Percentiles rank a stretch among this genome's conserved stretches.
Conservation (phyloP, 2,329 filamentous ascomycete species). For the Cylindrodendrum hubeiense region DNA sequence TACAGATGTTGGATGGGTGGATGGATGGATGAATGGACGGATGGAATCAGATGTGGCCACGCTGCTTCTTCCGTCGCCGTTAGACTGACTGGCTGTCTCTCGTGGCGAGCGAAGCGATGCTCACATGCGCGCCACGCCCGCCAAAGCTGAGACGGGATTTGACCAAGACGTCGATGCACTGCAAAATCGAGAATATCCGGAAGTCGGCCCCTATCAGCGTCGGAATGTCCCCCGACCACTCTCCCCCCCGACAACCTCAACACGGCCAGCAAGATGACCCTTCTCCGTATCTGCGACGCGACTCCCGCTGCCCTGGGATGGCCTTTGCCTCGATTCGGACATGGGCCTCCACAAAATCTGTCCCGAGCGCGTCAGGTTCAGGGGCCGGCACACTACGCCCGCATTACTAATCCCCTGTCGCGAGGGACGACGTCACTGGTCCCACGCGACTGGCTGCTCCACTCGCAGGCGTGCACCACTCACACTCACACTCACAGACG, state of each 20-base stretch:
- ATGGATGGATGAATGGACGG: background rate
- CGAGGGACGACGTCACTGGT: background rate
- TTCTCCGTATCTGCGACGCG: no score
- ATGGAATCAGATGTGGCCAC: background rate
- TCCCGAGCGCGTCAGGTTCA: slow-evolving; percentile 5
- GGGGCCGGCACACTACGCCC: slow-evolving; percentile 2
- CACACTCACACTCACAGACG: no score
- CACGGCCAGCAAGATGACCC: no score
- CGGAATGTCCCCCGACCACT: no score
- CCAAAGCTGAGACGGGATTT: no score
- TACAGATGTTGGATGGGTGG: background rate
- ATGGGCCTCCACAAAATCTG: slow-evolving; percentile 13
- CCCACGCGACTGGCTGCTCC: no score
- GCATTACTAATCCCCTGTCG: slow-evolving; percentile 13
- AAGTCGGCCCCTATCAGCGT: no score
- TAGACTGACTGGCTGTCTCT: background rate
- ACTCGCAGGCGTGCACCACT: no score
- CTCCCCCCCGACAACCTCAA: no score
- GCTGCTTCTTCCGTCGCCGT: background rate
- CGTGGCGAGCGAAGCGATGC: background rate
- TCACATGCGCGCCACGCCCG: background rate
- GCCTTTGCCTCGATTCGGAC: slow-evolving; percentile 11
- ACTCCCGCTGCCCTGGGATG: no score
- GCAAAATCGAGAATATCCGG: background rate
- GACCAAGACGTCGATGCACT: background rate